phyloP scores from a whole-genome alignment of 139 green algal genomes.

The Eudorina sp. region DNA sequence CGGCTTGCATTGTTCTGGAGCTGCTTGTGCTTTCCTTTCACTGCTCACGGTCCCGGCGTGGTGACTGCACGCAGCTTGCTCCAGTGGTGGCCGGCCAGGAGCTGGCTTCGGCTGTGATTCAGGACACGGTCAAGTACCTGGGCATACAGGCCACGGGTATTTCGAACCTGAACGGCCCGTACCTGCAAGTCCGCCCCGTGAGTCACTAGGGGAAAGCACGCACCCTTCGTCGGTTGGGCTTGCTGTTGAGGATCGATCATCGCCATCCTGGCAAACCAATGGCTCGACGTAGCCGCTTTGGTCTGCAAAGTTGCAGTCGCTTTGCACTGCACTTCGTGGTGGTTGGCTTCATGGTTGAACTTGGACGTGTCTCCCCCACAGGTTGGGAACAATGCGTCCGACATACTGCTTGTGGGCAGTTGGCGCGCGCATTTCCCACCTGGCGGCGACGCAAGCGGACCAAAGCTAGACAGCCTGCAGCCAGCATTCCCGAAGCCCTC shows the following conservation, averaged over 20 bases:
- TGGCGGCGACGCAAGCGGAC: neutral
- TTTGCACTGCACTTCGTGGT: too few species aligned
- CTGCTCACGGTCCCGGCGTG: neutral
- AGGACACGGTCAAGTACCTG: conserved; percentile 38
- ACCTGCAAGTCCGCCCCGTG: conserved; percentile 8
- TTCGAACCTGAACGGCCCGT: conserved; percentile 9
- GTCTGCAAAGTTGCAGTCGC: too few species aligned
- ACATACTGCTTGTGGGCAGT: conserved; percentile 24
- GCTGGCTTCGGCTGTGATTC: conserved; percentile 17
- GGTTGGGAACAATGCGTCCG: neutral
- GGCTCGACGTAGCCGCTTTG: too few species aligned
- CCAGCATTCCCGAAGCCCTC: neutral
- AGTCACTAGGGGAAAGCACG: too few species aligned
- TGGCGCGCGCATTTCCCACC: conserved; percentile 27
- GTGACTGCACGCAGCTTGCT: neutral
- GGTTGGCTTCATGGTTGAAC: too few species aligned
- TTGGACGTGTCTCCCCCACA: too few species aligned
- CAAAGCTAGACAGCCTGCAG: conserved; percentile 10
- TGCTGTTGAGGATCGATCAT: too few species aligned
- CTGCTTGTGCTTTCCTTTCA: neutral
- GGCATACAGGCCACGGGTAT: conserved; percentile 15
- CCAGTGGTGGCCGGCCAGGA: conserved; percentile 8
- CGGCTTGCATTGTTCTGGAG: neutral
- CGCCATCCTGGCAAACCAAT: too few species aligned
- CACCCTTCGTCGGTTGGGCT: too few species aligned